These are phyloP conservation scores for Rhexocercosporidium sp. DNA, from an alignment of 2,329 filamentous ascomycete genomes.

Conservation along the genomic window DNA sequence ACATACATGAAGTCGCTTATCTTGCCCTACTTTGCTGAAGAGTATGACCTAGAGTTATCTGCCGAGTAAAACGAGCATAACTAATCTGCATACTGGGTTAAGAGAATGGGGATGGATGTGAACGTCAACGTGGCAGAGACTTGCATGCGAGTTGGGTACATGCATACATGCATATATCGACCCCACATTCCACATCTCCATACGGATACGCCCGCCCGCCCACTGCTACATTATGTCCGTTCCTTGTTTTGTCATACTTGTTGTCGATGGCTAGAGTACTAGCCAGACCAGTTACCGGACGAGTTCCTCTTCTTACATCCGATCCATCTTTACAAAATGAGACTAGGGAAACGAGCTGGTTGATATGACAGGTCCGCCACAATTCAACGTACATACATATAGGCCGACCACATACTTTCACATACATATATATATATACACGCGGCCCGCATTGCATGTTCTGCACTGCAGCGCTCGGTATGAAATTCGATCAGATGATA, in stretches of 20 bases:
- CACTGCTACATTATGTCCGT: neutral
- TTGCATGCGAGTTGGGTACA: neutral
- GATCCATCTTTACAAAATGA: no score
- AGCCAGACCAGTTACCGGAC: no score
- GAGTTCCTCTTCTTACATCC: no score
- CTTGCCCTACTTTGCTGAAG: neutral
- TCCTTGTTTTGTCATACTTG: neutral
- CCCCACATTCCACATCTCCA: slow-evolving; percentile 1
- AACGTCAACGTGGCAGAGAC: neutral
- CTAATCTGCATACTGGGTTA: neutral
- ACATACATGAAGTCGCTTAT: neutral
- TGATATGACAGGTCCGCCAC: neutral
- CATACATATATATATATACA: neutral
- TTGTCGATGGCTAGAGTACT: no score
- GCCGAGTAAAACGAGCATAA: neutral
- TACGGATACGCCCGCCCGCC: slow-evolving; percentile 9
- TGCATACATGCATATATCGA: neutral
- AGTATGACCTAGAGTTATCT: neutral
- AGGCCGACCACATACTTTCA: neutral
- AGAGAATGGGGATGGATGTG: neutral
- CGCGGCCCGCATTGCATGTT: slow-evolving; percentile 2
- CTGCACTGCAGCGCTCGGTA: slow-evolving; percentile 21
- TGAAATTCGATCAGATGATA: slow-evolving; percentile 23
- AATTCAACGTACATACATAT: neutral
- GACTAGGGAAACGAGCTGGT: no score